Base-by-base conservation (phyloP, 345 rosid species). In the Eucalyptus caleyi region DNA sequence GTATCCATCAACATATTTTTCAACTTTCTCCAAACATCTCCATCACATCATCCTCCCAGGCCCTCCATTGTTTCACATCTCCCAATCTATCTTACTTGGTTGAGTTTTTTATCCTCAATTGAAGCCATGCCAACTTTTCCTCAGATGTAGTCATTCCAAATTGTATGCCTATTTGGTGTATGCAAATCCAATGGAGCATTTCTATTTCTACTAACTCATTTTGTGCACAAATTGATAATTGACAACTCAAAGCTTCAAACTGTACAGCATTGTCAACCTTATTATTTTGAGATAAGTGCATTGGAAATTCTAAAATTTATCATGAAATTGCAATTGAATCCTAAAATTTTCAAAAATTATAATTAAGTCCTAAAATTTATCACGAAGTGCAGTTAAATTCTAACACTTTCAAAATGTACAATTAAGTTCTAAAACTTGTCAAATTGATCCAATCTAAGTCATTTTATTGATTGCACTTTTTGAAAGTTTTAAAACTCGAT, bases 341-440 rank as follows among this genome's bases (percentile, higher is more conserved):
- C 11, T 1, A 53, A 53, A 53, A 53, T 0, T 53, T 53, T 53
- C 2, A 8, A 53, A 21, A 53, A 19, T 0, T 53, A 21, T 5
- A 53, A 53, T 21, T 53, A 53, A 2, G 0, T 21, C 11, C 0
- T 21, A 53, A 19, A 21, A 53, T 2, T 19, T 53, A 2, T 53
- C 2, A 53, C 2, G 1, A 8, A 53, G 0, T 8, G 5, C 5
- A 53, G 3, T 19, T 53, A 53, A 53, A 53, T 53, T 53, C 11
- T 53, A 8, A 53, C 3, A 53, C 24, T 53, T 53, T 53, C 10
- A 53, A 53, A 53, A 53, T 53, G 0, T 19, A 0, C 5, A 53
- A 53, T 53, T 0, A 53, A 53, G 4, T 53, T 0, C 0, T 0
- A 53, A 53, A 53, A 53, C 11, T 0, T 53, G 5, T 53, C 26